A percentile compares a stretch with the other conserved stretches of the same genome.
These are phyloP conservation scores for Paradendryphiella salina DNA, from an alignment of 2,329 filamentous ascomycete genomes.

Conservation along the genomic window DNA sequence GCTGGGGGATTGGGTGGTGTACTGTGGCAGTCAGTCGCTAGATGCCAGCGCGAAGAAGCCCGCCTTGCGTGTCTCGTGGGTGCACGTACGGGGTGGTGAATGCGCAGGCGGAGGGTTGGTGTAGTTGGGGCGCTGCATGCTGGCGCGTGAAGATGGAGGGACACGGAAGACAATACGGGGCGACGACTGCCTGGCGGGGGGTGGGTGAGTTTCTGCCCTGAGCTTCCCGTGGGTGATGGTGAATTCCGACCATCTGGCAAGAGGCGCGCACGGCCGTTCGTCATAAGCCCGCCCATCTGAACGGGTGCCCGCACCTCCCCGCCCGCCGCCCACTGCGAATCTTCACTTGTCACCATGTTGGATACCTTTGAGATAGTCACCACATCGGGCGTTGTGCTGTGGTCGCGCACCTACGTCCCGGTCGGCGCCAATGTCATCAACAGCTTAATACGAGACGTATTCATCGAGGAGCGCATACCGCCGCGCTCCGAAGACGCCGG, in stretches of 20 bases:
- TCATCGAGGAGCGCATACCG: slow-evolving; percentile 88
- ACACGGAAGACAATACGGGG: background rate
- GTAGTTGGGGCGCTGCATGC: slow-evolving; percentile 86
- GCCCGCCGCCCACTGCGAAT: slow-evolving; percentile 1
- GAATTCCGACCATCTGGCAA: slow-evolving; percentile 28
- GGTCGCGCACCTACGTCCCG: slow-evolving; percentile 83
- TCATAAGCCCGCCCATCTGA: slow-evolving; percentile 33
- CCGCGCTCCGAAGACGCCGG: slow-evolving; percentile 63
- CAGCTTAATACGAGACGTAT: slow-evolving; percentile 91
- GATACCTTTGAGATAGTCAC: slow-evolving; percentile 97
- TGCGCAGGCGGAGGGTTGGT: slow-evolving; percentile 69
- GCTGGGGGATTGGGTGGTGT: slow-evolving; percentile 95
- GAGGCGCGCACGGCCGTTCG: slow-evolving; percentile 28
- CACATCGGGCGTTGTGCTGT: slow-evolving; percentile 93
- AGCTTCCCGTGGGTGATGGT: slow-evolving; percentile 5
- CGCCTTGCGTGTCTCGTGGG: background rate
- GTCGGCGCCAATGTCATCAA: slow-evolving; percentile 86
- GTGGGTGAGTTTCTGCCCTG: slow-evolving; percentile 17
- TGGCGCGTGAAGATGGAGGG: slow-evolving; percentile 30
- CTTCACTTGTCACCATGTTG: slow-evolving; percentile 64
- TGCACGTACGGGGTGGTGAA: slow-evolving; percentile 72
- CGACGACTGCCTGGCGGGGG: background rate
- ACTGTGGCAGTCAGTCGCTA: slow-evolving; percentile 16
- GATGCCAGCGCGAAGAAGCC: background rate
- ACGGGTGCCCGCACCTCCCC: slow-evolving; percentile 11